Base-by-base conservation (phyloP, 306 rosid genomes). In the Dalbergia cochinchinensis region DNA sequence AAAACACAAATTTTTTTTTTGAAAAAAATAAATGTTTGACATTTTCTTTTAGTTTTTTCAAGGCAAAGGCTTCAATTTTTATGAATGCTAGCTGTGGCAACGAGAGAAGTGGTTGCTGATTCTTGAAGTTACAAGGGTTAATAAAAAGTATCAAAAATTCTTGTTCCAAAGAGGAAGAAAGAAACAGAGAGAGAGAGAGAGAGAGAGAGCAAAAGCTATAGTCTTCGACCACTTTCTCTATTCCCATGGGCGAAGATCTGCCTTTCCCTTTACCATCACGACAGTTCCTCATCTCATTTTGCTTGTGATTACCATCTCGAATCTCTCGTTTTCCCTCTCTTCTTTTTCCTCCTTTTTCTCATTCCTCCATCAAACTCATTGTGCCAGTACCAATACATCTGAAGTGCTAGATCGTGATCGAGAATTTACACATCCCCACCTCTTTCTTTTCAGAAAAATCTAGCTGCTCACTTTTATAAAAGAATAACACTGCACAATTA, bases 231-330 rank as follows among this genome's bases (percentile, higher is more conserved):
- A 86, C 98, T 92, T 94, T 94, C 91, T 87, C 97, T 92, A 85
- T 90, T 94, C 97, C 90, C 91, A 88, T 91, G 94, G 60, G 4
- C 86, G 97, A 94, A 89, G 97, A 87, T 91, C 91, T 94, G 96
- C 92, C 92, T 88, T 88, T 86, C 53, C 88, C 92, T 89, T 92
- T 89, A 81, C 91, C 89, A 74, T 90, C 89, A 82, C 74, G 64
- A 3, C 53, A 47, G 53, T 47, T 75, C 48, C 47, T 87, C 42
- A 75, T 76, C 81, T 85, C 81, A 78, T 71, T 70, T 91, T 87
- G 97, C 97, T 92, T 92, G 84, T 83, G 83, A 87, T 86, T 55
- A 71, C 87, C 70, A 90, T 91, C 94, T 89, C 91, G 92, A 91
- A 88, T 92, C 95, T 92, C 82, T 86, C 84, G 5, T 82, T 83